These are phyloP conservation scores for Penicillium sumatraense DNA, from an alignment of 2,329 filamentous ascomycete species.

Conservation along the genomic window DNA sequence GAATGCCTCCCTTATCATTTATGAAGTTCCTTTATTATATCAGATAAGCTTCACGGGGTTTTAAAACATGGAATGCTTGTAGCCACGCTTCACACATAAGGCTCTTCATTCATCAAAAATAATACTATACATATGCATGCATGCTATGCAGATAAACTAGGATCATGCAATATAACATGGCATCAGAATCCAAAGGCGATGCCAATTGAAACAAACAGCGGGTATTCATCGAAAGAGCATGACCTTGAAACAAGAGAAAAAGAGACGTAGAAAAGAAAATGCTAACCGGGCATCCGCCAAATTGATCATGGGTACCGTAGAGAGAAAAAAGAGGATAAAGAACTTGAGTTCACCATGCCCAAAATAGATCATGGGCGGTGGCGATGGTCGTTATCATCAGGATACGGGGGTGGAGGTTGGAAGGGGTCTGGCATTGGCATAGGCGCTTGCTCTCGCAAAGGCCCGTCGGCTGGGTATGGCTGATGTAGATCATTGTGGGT, in stretches of 20 bases:
- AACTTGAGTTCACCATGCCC: not conserved
- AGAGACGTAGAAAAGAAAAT: constrained; percentile 3
- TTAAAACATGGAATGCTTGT: not conserved
- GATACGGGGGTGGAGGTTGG: constrained; percentile 31
- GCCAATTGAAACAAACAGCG: constrained; percentile 17
- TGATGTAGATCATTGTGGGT: constrained; percentile 8
- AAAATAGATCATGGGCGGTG: constrained; percentile 14
- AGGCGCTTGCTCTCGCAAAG: constrained; percentile 34
- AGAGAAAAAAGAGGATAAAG: constrained; percentile 5
- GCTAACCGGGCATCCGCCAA: constrained; percentile 3
- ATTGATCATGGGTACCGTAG: constrained; percentile 29
- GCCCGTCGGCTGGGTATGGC: constrained; percentile 26
- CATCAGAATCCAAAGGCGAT: constrained; percentile 9
- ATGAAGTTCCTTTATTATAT: not conserved
- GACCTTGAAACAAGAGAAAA: not conserved
- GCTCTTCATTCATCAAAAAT: constrained; percentile 11
- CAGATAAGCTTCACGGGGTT: not conserved
- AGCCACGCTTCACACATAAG: not conserved
- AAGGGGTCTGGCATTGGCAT: constrained; percentile 39
- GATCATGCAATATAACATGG: constrained; percentile 7
- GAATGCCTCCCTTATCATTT: not conserved
- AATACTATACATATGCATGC: constrained; percentile 18
- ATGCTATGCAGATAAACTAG: constrained; percentile 6
- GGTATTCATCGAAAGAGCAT: constrained; percentile 26
- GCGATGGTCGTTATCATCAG: constrained; percentile 21